These are phyloP conservation scores for Colletotrichum acutatum DNA, from an alignment of 2,329 filamentous ascomycete genomes.

Conservation along the genomic window DNA sequence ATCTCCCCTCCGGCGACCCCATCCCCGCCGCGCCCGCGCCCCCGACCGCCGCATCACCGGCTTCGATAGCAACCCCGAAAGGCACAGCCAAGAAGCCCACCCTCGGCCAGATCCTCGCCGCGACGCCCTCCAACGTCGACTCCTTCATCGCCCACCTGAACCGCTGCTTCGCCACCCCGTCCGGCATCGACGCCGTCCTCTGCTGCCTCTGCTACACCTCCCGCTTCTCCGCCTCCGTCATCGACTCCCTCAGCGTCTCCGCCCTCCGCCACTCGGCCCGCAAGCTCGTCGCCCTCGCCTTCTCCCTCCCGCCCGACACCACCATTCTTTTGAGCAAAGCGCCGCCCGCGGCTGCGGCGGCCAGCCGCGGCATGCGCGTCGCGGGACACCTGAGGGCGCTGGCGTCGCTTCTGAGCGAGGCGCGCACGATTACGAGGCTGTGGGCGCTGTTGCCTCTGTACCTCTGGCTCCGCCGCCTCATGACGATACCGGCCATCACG, in stretches of 20 bases:
- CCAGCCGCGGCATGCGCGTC: slow-evolving; percentile 59
- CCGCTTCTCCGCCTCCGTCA: slow-evolving; percentile 62
- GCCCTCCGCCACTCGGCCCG: slow-evolving; percentile 65
- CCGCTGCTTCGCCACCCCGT: slow-evolving; percentile 74
- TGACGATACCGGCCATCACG: slow-evolving; percentile 45
- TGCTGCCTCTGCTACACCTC: slow-evolving; percentile 76
- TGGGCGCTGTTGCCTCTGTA: slow-evolving; percentile 83
- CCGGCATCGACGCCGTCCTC: slow-evolving; percentile 77
- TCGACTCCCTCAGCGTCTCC: slow-evolving; percentile 65
- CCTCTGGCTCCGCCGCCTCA: slow-evolving; percentile 69
- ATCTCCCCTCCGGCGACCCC: slow-evolving; percentile 50
- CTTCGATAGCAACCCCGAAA: slow-evolving; percentile 21
- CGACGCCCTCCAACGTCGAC: slow-evolving; percentile 56
- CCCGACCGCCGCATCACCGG: background rate
- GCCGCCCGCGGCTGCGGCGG: slow-evolving; percentile 48
- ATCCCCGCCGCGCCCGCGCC: slow-evolving; percentile 41
- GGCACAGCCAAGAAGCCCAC: slow-evolving; percentile 37
- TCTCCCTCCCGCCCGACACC: slow-evolving; percentile 61
- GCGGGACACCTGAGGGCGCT: slow-evolving; percentile 68
- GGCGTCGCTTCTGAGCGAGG: slow-evolving; percentile 74
- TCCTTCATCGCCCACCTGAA: slow-evolving; percentile 66
- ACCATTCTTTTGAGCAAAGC: slow-evolving; percentile 57
- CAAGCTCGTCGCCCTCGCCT: slow-evolving; percentile 63
- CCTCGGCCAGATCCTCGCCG: slow-evolving; percentile 44
- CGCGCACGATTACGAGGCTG: slow-evolving; percentile 77